Evolutionary conservation across 2,329 filamentous ascomycete genomes (phyloP).

Genomic region (Aspergillus costaricaensis): DNA sequence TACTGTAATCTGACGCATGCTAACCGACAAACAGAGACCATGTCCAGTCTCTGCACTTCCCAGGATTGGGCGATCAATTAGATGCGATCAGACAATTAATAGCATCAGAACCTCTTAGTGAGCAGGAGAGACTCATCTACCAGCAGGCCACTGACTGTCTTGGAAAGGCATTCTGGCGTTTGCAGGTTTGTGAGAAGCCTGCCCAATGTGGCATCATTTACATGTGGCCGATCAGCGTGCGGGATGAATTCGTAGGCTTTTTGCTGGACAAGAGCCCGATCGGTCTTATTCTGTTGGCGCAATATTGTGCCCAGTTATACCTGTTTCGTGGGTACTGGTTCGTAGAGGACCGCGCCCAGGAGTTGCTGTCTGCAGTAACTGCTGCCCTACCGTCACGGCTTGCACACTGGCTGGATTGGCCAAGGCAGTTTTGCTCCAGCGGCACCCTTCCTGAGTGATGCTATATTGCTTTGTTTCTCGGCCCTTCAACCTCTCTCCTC

Average conservation of each 20-base stretch:
- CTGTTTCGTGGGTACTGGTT: constrained; percentile 14
- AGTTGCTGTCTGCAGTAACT: neutral
- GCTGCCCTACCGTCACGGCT: neutral
- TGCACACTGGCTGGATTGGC: constrained; percentile 1
- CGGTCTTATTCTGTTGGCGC: constrained; percentile 5
- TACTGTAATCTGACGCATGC: neutral
- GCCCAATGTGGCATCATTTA: constrained; percentile 13
- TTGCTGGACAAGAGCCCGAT: neutral
- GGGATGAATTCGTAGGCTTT: constrained; percentile 7
- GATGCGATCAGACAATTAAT: neutral
- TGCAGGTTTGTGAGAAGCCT: neutral
- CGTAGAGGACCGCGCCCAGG: neutral
- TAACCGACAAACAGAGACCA: neutral
- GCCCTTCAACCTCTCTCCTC: too few species aligned
- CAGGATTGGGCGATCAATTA: neutral
- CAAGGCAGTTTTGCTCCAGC: neutral
- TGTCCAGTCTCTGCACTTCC: neutral
- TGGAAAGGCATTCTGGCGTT: neutral
- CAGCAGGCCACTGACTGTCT: constrained; percentile 3
- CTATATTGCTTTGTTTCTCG: too few species aligned
- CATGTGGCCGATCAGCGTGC: constrained; percentile 11
- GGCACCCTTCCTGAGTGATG: neutral
- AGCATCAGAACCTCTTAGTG: neutral
- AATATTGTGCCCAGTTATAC: constrained; percentile 12
- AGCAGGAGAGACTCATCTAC: neutral